Base-by-base conservation (phyloP, 208 protist species). In the Trypanosoma boissoni region DNA sequence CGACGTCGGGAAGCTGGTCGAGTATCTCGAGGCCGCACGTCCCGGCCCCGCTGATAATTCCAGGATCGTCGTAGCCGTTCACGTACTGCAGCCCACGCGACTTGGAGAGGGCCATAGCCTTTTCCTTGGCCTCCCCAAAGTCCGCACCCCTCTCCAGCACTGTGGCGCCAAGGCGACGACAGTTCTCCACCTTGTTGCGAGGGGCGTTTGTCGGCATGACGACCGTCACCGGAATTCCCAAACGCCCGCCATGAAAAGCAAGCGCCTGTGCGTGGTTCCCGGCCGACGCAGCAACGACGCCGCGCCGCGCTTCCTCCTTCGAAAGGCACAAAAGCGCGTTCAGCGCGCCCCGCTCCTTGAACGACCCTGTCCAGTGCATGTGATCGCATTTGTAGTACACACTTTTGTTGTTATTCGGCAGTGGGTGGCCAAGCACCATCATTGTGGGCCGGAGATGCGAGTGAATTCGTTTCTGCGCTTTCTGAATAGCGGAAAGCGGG, bases 221-320 rank as follows among this genome's bases (percentile, higher is more conserved):
- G 28, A 97, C 81, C n/a, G 77, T 90, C 21, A 94, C 88, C 0
- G 87, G 86, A 46, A 97, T 79, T 37, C 74, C 80, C 9, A 97
- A 66, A 46, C 66, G 41, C 27, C 70, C 64, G n/a, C 85, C 94
- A 76, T 95, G 87, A 66, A 86, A 94, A 16, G 93, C 78, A 20
- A 97, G 78, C 3, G 88, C 90, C 64, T 92, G 88, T 14, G 89
- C 88, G 73, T 97, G 92, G 68, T 97, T 97, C 43, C 91, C 88
- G 7, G 84, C 78, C 32, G 74, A 78, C 14, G 86, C 88, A 2
- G 89, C 86, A 34, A 97, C 91, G 32, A 97, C 91, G 27, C 92
- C 94, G 24, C 61, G 57, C 58, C 52, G 24, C 32, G 53, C 64
- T 68, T 89, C 51, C 54, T 96, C 84, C 42, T 64, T 57, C 5